A percentile compares a stretch with the other conserved stretches of the same genome.
Evolutionary conservation across 139 green algal species (phyloP).

Genomic region (Haematococcus sp.): DNA sequence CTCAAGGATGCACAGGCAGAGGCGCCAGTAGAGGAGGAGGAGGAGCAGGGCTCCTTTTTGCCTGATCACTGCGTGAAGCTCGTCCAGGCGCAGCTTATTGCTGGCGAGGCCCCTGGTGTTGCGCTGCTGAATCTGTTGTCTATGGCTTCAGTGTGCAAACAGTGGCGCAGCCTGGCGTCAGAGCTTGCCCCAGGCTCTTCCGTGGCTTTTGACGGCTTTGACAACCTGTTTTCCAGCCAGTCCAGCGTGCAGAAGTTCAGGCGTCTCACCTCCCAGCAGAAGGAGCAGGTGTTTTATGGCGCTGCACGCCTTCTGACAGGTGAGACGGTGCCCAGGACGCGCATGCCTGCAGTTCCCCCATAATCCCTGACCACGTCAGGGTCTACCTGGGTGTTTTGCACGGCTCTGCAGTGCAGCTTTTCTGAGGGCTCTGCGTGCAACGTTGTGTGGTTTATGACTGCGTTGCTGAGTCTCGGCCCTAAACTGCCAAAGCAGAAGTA

Average conservation of each 20-base stretch:
- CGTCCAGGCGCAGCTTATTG: constrained; percentile 8
- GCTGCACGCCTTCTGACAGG: constrained; percentile 43
- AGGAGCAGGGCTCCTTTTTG: not conserved
- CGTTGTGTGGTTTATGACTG: too few species aligned
- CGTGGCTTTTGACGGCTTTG: constrained; percentile 48
- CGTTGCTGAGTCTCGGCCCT: too few species aligned
- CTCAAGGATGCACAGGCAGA: not conserved
- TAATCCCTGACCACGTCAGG: too few species aligned
- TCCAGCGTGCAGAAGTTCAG: constrained; percentile 39
- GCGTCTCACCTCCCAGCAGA: constrained; percentile 10
- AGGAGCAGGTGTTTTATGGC: constrained; percentile 40
- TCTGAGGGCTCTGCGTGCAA: too few species aligned
- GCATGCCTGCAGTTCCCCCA: too few species aligned
- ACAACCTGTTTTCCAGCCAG: constrained; percentile 40
- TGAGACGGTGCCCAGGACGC: constrained; percentile 2
- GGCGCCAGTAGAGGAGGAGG: not conserved
- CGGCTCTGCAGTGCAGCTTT: not conserved
- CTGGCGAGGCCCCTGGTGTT: not conserved
- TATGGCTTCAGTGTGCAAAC: constrained; percentile 49
- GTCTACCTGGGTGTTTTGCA: too few species aligned
- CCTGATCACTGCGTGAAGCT: constrained; percentile 15
- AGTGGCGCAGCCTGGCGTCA: constrained; percentile 36
- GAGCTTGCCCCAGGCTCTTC: constrained; percentile 30
- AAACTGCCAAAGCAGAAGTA: too few species aligned
- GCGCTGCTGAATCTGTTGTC: constrained; percentile 40